Percentiles rank a stretch among this genome's conserved stretches.
phyloP scores from a whole-genome alignment of 75 land plant species.

The Pinus albicaulis region DNA sequence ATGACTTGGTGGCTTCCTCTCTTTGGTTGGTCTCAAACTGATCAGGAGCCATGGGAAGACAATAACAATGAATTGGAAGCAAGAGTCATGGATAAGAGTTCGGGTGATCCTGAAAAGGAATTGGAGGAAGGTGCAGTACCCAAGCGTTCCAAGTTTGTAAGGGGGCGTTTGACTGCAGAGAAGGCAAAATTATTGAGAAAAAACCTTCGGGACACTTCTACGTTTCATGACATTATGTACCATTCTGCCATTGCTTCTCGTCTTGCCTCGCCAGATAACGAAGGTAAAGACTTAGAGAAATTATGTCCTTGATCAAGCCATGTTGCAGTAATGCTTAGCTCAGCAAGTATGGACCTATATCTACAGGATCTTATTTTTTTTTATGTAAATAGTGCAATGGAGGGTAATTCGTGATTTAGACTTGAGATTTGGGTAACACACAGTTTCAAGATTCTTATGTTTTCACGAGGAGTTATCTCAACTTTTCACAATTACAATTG shows the following conservation, averaged over 20 bases:
- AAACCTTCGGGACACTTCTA: constrained; percentile 36
- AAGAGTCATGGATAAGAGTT: not conserved
- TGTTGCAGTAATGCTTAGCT: too few relatives aligned
- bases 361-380: too few relatives aligned
- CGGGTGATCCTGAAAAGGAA: not conserved
- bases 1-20: not conserved
- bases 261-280: constrained; percentile 36
- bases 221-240: constrained; percentile 71
- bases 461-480: too few relatives aligned
- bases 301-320: too few relatives aligned
- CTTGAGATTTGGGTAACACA: too few relatives aligned
- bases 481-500: too few relatives aligned
- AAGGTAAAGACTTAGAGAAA: too few relatives aligned
- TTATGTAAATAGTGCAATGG: too few relatives aligned
- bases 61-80: not conserved
- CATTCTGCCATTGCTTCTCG: constrained; percentile 89
- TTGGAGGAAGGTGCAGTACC: not conserved
- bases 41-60: not conserved
- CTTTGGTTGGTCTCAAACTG: not conserved
- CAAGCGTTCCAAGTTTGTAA: constrained; percentile 10
- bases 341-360: too few relatives aligned
- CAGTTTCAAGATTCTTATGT: too few relatives aligned
- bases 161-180: constrained; percentile 61
- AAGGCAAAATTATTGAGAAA: constrained; percentile 67
- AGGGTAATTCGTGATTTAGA: too few relatives aligned